Base-by-base conservation (phyloP, 1,284 basidiomycete genomes). In the Peniophora sp. region DNA sequence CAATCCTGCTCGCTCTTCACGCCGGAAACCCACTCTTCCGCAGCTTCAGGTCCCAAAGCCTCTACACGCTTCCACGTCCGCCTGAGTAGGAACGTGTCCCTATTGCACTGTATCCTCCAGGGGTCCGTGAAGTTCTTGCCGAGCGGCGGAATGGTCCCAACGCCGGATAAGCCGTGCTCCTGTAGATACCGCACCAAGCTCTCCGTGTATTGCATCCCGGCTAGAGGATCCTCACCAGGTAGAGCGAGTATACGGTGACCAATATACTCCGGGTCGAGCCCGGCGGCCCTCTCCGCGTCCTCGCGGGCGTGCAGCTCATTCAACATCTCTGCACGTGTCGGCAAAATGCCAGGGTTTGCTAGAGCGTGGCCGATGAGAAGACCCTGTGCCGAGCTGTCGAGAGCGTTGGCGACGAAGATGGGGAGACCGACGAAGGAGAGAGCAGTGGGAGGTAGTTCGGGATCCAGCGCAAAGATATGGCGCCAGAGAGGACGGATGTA, bases 401-500 rank as follows among this genome's bases (percentile, higher is more conserved):
- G 73, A 50, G 73, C 76, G 58, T 75, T 77, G 10, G 71, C 64
- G 25, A 75, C 73, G 41, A 66, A 59, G 12, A 66, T 58, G 9
- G 70, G 70, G 1, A 81, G 67, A 3, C 79, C 79, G 53, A 81
- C 66, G 62, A 81, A 81, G 12, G 74, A 67, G 19, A 81, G 70
- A 14, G 78, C 74, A 24, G 71, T 77, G 1, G 69, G 61, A 1
- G 79, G 78, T 49, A 77, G 64, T 2, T 63, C 58, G 3, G 70
- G 60, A 19, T 71, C 69, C 39, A 81, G 65, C n/a, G 74, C 74
- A 58, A 82, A 72, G 27, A 80, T 71, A 59, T 81, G 77, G 38
- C 66, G 60, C 57, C 79, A 70, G 8, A 81, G 62, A 10, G 80
- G 79, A 60, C 77, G 78, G 35, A 81, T 67, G 58, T 81, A 81